Base-by-base conservation (phyloP, 192 early-diverging fungal genomes). In the Coemansia sp. region DNA sequence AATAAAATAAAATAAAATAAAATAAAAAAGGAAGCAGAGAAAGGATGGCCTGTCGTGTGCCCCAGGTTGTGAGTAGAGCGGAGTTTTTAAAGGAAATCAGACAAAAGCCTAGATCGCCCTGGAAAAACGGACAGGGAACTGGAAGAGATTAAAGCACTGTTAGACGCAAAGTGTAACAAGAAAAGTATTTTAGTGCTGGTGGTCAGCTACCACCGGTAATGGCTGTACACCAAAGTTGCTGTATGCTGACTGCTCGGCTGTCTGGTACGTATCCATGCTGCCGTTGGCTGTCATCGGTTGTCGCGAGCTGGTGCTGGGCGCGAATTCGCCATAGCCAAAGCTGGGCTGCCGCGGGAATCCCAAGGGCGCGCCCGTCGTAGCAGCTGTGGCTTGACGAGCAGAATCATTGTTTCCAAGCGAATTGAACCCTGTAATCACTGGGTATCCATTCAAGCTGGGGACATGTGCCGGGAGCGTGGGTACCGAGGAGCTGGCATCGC, bases 181-280 rank as follows among this genome's bases (percentile, higher is more conserved):
- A 43, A 18, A n/a, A n/a, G 16, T 21, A 46, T 46, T 55, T 33
- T 55, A 55, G 26, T 31, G 51, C 14, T 14, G 16, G 51, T 16
- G 3, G 16, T 55, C 51, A 2, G 14, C 26, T 55, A 55, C 51
- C 3, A 67, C 34, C 0, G 62, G 55, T 20, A 53, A 26, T 14
- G 38, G 65, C 16, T 59, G 63, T 20, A 36, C 42, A 5, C 76
- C 59, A 31, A 62, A 33, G 18, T 40, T 51, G 39, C 59, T 55
- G 26, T 46, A 58, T 4, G 45, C 69, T 7, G 69, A 74, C 58
- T 74, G 77, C 36, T 74, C 69, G 5, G 77, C 77, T 0, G 77
- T 80, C 38, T 67, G 68, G 63, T 74, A 80, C 23, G 77, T 80
- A 13, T 80, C 77, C 14, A 65, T 38, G 65, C 77, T 80, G 43